Evolutionary conservation across 1,284 basidiomycete species (phyloP).

Genomic region (Sphaerobolus stellatus): DNA sequence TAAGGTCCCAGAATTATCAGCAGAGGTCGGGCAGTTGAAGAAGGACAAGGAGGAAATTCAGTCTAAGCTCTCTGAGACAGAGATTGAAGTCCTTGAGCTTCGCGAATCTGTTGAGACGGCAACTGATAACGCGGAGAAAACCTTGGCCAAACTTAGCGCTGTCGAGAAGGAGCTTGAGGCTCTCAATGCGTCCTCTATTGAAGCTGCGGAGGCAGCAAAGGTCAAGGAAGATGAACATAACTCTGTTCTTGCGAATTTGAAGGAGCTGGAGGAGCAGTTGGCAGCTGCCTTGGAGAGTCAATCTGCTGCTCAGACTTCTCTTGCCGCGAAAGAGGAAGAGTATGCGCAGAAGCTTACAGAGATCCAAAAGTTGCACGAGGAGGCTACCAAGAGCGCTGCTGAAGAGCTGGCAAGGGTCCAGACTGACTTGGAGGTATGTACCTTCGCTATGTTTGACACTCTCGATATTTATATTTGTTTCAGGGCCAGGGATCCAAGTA

Average conservation of each 20-base stretch:
- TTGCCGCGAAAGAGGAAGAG: constrained; percentile 48
- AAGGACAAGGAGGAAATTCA: constrained; percentile 73
- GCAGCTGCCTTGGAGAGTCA: constrained; percentile 46
- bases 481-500: constrained; percentile 72
- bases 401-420: constrained; percentile 49
- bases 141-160: constrained; percentile 46
- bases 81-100: constrained; percentile 76
- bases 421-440: constrained; percentile 61
- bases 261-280: constrained; percentile 49
- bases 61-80: constrained; percentile 73
- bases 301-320: constrained; percentile 42
- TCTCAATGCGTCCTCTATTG: constrained; percentile 47
- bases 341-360: constrained; percentile 32
- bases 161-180: constrained; percentile 53
- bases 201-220: constrained; percentile 51
- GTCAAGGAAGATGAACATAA: constrained; percentile 50
- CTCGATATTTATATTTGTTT: too few relatives aligned
- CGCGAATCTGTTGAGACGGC: constrained; percentile 67
- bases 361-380: constrained; percentile 47
- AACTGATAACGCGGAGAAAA: constrained; percentile 55
- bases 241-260: constrained; percentile 40
- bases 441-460: too few relatives aligned
- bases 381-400: constrained; percentile 43
- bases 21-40: constrained; percentile 57
- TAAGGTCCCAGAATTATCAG: constrained; percentile 40